phyloP scores from a whole-genome alignment of 495 filamentous ascomycete species.

The Hypoxylon perforatum region DNA sequence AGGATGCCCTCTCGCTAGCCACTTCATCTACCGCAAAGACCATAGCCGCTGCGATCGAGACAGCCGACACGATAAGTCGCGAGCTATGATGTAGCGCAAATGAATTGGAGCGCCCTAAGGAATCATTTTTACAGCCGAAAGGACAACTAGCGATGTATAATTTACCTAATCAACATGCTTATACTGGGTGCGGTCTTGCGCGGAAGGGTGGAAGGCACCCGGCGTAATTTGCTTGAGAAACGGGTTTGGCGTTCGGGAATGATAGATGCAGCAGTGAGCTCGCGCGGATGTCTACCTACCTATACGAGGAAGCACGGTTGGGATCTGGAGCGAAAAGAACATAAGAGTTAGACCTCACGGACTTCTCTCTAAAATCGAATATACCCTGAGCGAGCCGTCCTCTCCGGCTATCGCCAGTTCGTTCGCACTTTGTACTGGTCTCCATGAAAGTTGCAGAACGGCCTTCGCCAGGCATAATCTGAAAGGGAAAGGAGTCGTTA shows the following conservation, averaged over 20 bases:
- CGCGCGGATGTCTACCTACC: constrained; percentile 7
- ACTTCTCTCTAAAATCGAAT: constrained; percentile 58
- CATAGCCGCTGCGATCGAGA: constrained; percentile 44
- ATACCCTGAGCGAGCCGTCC: constrained; percentile 82
- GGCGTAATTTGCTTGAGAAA: constrained; percentile 32
- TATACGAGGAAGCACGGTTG: constrained; percentile 7
- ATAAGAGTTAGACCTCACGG: constrained; percentile 19
- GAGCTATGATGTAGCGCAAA: constrained; percentile 47
- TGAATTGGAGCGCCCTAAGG: not conserved
- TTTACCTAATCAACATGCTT: constrained; percentile 27
- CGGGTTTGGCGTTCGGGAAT: constrained; percentile 35
- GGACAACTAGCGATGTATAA: constrained; percentile 22
- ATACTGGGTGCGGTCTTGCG: constrained; percentile 14
- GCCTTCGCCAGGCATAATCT: constrained; percentile 73
- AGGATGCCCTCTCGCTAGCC: constrained; percentile 44
- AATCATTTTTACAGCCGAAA: not conserved
- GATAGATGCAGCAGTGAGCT: constrained; percentile 24
- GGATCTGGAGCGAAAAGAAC: constrained; percentile 20
- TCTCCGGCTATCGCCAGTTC: constrained; percentile 85
- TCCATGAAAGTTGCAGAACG: constrained; percentile 82
- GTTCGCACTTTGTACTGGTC: constrained; percentile 59
- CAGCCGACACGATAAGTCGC: constrained; percentile 43
- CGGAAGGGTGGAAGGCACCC: constrained; percentile 6
- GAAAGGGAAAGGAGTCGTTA: constrained; percentile 7
- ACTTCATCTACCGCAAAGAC: constrained; percentile 44